A percentile compares a stretch with the other conserved stretches of the same genome.
phyloP scores from a whole-genome alignment of 306 rosid genomes.

The Cajanus cajan region DNA sequence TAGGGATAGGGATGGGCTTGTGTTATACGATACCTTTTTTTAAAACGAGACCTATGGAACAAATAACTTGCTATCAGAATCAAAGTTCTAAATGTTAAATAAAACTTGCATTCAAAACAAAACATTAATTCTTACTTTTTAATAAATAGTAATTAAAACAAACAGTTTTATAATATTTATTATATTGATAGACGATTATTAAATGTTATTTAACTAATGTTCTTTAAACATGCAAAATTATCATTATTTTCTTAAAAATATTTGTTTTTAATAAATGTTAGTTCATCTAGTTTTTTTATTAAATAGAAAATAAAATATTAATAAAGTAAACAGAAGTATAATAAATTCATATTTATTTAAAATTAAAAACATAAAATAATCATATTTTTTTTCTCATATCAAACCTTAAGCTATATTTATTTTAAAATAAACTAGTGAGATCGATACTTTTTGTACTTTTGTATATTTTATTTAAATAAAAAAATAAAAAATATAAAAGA shows the following conservation, averaged over 20 bases:
- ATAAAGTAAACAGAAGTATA: neutral
- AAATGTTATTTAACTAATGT: neutral
- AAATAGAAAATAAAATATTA: neutral
- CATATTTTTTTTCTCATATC: neutral
- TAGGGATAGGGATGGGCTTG: too few species aligned
- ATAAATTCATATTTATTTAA: neutral
- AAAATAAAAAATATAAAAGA: too few species aligned
- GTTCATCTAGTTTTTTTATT: neutral
- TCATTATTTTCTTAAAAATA: neutral
- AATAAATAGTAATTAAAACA: neutral
- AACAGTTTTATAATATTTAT: neutral
- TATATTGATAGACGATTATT: neutral
- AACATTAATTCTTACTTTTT: neutral
- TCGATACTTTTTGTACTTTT: too few species aligned
- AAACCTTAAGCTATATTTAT: neutral
- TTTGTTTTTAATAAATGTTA: neutral
- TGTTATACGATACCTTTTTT: too few species aligned
- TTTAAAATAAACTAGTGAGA: too few species aligned
- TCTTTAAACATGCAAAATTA: neutral
- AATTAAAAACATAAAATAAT: neutral
- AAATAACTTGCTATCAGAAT: too few species aligned
- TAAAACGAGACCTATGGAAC: too few species aligned
- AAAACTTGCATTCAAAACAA: neutral
- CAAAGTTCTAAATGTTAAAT: neutral
- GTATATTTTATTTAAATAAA: too few species aligned